These are phyloP conservation scores for Singerocomus rubriflavus DNA, from an alignment of 1,284 basidiomycete genomes.

Conservation along the genomic window DNA sequence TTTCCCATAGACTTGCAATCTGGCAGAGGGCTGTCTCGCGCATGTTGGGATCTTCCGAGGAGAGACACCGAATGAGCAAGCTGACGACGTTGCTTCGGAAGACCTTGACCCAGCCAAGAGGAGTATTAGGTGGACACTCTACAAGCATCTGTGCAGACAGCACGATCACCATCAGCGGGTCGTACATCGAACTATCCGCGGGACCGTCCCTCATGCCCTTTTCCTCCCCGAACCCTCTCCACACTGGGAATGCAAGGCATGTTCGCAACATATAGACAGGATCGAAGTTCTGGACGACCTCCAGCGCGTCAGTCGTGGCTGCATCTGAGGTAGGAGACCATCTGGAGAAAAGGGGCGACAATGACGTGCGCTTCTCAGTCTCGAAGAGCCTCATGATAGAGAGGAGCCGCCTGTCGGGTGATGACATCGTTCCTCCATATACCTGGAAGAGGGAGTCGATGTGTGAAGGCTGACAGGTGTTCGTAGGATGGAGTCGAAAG, in stretches of 20 bases:
- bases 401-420: constrained; percentile 64
- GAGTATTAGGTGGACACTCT: constrained; percentile 54
- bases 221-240: constrained; percentile 46
- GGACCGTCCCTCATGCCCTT: constrained; percentile 19
- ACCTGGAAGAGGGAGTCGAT: constrained; percentile 71
- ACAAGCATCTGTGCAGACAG: constrained; percentile 64
- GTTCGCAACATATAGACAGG: constrained; percentile 67
- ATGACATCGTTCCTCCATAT: constrained; percentile 70
- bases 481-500: constrained; percentile 72
- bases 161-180: constrained; percentile 77
- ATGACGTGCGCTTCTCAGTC: constrained; percentile 60
- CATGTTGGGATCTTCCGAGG: constrained; percentile 60
- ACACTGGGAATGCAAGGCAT: constrained; percentile 68
- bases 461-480: constrained; percentile 81
- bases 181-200: constrained; percentile 57
- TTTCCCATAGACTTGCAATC: constrained; percentile 51
- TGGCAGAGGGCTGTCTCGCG: constrained; percentile 58
- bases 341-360: constrained; percentile 54
- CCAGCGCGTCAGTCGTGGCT: constrained; percentile 48
- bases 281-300: constrained; percentile 72
- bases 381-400: constrained; percentile 81
- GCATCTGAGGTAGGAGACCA: constrained; percentile 56
- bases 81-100: constrained; percentile 80
- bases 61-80: constrained; percentile 71
- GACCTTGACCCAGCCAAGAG: constrained; percentile 73